phyloP scores from a whole-genome alignment of 768 basidiomycete genomes.

The Cyclocybe aegerita region DNA sequence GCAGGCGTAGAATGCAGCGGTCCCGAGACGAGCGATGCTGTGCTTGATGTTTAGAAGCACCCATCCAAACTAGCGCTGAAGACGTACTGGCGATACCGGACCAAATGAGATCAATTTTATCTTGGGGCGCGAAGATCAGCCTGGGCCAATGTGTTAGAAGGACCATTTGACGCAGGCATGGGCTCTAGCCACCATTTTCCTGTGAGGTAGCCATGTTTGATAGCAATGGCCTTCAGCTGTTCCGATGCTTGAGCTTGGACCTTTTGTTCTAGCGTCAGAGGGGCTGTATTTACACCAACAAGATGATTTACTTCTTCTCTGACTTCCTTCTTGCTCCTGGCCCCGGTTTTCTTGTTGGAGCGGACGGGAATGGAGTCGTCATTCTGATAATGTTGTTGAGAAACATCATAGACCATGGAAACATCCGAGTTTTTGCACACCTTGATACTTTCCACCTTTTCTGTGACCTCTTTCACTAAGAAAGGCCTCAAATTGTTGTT shows the following conservation, averaged over 20 bases:
- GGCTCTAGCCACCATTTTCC: slow-evolving; percentile 65
- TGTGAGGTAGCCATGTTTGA: slow-evolving; percentile 47
- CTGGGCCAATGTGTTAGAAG: slow-evolving; percentile 31
- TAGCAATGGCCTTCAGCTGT: slow-evolving; percentile 60
- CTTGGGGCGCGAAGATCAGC: slow-evolving; percentile 63
- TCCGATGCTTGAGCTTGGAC: slow-evolving; percentile 57
- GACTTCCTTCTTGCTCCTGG: slow-evolving; percentile 73
- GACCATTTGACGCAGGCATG: not conserved
- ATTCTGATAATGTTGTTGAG: slow-evolving; percentile 37
- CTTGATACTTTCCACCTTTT: slow-evolving; percentile 60
- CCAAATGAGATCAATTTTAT: slow-evolving; percentile 68
- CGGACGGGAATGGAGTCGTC: slow-evolving; percentile 65
- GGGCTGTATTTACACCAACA: not conserved
- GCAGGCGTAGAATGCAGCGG: slow-evolving; percentile 60
- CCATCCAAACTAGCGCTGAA: no score
- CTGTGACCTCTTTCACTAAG: slow-evolving; percentile 58
- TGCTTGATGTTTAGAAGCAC: not conserved
- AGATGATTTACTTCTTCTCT: slow-evolving; percentile 55
- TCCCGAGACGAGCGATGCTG: slow-evolving; percentile 67
- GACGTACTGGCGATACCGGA: slow-evolving; percentile 55
- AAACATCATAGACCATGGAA: not conserved
- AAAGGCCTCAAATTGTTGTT: not conserved
- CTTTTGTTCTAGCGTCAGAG: slow-evolving; percentile 29
- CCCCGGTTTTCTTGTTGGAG: slow-evolving; percentile 70
- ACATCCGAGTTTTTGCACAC: slow-evolving; percentile 26